Evolutionary conservation across 352 stramenopile species (phyloP), one percentile per base, ranked within the genome.

Genomic region (Phytophthora idaei): DNA sequence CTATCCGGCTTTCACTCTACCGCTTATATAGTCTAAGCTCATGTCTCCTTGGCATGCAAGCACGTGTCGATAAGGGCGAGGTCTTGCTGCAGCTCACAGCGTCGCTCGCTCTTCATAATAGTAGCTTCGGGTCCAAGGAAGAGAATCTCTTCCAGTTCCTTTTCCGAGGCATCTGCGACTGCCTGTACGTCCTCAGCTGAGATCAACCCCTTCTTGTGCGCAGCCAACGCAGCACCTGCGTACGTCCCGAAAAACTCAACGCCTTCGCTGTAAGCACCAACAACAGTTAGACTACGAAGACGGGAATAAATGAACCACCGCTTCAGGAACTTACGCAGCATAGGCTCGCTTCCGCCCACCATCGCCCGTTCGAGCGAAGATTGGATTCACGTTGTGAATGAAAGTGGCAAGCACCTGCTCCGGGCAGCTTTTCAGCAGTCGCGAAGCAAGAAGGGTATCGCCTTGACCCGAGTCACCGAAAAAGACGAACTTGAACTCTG

Each of bases 401-500:
- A 95, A 93, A 28, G 80, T 83, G 31, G 60, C 85, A 11, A 93
- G 74, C 42, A 95, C 81, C 56, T 90, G 82, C 0, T 78, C 63
- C 1, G 80, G 78, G 32, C 85, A 93, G 31, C 56, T 64, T 44
- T 78, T 61, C 5, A 93, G 66, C 52, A 95, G 48, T 34, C 73
- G 77, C 4, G 83, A 93, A 39, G 87, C 87, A 14, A 93, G 62
- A 31, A 93, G 56, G 10, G 85, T 82, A 55, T 95, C 87, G 11
- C 87, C 87, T 70, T 95, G 87, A 0, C 87, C 87, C 15, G 82
- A 92, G 50, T 95, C 87, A 1, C 87, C 87, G 53, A 95, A 93
- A 64, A 95, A 95, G 5, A 95, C 81, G 56, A 95, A 95, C 51
- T 89, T 85, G 65, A 90, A 95, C 61, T 95, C 87, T 8, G 87